phyloP scores from a whole-genome alignment of 495 filamentous ascomycete species.

The Daldinia caldariorum region DNA sequence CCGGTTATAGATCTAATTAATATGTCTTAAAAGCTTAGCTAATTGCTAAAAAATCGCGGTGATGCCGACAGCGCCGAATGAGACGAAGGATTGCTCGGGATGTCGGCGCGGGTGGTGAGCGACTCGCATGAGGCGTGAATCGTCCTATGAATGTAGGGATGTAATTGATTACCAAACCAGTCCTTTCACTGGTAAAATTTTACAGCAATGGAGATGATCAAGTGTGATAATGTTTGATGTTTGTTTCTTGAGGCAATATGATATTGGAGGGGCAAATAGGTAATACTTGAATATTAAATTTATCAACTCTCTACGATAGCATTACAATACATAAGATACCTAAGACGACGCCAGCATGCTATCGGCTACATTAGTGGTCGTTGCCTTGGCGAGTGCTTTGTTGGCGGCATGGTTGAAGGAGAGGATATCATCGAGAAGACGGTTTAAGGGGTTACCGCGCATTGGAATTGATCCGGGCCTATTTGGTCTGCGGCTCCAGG shows the following conservation, averaged over 20 bases:
- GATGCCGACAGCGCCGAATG: background rate
- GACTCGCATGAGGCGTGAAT: background rate
- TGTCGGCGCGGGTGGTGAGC: background rate
- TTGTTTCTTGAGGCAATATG: too few species aligned
- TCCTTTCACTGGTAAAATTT: background rate
- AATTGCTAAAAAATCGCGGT: background rate
- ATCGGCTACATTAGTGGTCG: background rate
- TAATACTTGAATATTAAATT: background rate
- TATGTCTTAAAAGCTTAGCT: background rate
- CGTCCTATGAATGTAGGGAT: background rate
- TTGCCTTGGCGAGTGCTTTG: background rate
- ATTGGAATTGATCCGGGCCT: background rate
- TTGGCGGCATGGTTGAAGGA: background rate
- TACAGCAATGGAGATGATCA: background rate
- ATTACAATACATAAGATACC: background rate
- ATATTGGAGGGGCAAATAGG: background rate
- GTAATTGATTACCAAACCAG: background rate
- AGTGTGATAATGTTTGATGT: background rate
- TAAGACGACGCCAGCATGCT: background rate
- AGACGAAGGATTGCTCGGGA: background rate
- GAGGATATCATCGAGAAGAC: background rate
- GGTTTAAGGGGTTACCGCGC: background rate
- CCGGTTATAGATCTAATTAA: background rate
- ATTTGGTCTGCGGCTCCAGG: background rate
- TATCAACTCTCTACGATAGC: background rate